phyloP scores from a whole-genome alignment of 768 basidiomycete species.

The Suillus fuscotomentosus region DNA sequence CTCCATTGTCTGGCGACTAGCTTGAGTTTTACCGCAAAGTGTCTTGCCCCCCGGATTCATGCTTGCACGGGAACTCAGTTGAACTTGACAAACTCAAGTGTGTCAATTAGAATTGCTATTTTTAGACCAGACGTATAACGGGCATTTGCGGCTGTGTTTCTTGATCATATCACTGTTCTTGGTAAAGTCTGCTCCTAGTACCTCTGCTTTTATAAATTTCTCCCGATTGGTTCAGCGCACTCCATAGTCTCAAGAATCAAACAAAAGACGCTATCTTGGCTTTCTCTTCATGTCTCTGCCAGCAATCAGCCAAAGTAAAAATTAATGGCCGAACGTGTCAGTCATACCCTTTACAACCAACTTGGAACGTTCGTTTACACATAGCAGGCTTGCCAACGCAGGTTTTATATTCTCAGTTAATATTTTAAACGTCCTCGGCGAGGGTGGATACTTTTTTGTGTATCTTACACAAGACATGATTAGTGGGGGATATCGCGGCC shows the following conservation, averaged over 20 bases:
- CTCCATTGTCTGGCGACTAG: background rate
- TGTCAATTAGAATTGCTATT: background rate
- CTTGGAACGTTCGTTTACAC: slow-evolving; percentile 5
- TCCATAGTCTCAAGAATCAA: slow-evolving; percentile 67
- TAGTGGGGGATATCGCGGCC: too few relatives aligned
- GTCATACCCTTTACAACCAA: slow-evolving; percentile 27
- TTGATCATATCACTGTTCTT: background rate
- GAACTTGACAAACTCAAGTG: too few relatives aligned
- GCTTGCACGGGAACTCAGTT: too few relatives aligned
- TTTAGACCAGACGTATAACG: background rate
- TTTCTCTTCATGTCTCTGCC: slow-evolving; percentile 77
- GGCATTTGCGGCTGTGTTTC: slow-evolving; percentile 6
- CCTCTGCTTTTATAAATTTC: slow-evolving; percentile 24
- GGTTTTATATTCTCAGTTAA: slow-evolving; percentile 51
- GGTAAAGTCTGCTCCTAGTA: background rate
- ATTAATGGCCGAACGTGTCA: slow-evolving; percentile 93
- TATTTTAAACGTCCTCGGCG: slow-evolving; percentile 89
- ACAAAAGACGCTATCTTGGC: slow-evolving; percentile 83
- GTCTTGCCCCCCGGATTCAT: background rate
- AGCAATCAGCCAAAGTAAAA: slow-evolving; percentile 84
- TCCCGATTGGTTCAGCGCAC: slow-evolving; percentile 36
- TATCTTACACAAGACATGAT: too few relatives aligned
- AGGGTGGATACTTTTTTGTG: slow-evolving; percentile 63
- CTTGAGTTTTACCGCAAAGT: background rate
- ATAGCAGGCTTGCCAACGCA: slow-evolving; percentile 2